phyloP scores from a whole-genome alignment of 768 basidiomycete genomes.

The Mycena maculata region DNA sequence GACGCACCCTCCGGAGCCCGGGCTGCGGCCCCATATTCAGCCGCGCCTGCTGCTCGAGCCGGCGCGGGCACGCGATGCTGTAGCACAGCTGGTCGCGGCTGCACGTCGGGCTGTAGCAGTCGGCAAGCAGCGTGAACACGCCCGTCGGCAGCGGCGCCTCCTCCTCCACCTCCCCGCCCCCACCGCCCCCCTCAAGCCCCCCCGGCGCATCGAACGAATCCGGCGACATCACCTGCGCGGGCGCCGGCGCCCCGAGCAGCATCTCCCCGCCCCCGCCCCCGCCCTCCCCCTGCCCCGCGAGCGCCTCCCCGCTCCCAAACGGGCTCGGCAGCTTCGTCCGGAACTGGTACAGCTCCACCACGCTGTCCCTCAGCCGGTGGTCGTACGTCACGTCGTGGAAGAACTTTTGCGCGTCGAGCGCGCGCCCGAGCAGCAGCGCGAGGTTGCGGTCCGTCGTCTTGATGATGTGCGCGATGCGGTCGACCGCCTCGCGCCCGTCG shows the following conservation, averaged over 20 bases:
- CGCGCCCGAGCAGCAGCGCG: slow-evolving; percentile 93
- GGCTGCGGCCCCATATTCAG: slow-evolving; percentile 95
- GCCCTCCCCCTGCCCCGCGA: slow-evolving; percentile 42
- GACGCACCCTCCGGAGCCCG: slow-evolving; percentile 73
- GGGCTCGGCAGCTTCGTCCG: slow-evolving; percentile 84
- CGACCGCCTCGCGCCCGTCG: slow-evolving; percentile 96
- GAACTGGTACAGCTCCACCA: slow-evolving; percentile 94
- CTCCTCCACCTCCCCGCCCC: slow-evolving; percentile 50
- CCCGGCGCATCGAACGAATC: slow-evolving; percentile 27
- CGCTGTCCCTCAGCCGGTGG: slow-evolving; percentile 91
- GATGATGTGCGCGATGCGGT: slow-evolving; percentile 97
- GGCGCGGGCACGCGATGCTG: slow-evolving; percentile 93
- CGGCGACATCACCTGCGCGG: slow-evolving; percentile 21
- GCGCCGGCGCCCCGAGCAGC: slow-evolving; percentile 31
- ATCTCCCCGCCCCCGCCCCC: slow-evolving; percentile 36
- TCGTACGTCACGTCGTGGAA: slow-evolving; percentile 99
- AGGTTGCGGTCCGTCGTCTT: slow-evolving; percentile 98
- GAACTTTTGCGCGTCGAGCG: slow-evolving; percentile 97
- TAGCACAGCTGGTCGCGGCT: slow-evolving; percentile 95
- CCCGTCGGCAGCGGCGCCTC: slow-evolving; percentile 86
- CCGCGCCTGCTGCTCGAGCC: slow-evolving; percentile 93
- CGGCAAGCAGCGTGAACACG: slow-evolving; percentile 95
- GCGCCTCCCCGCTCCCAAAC: slow-evolving; percentile 84
- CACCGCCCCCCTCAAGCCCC: slow-evolving; percentile 39
- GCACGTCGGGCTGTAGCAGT: slow-evolving; percentile 98